These are phyloP conservation scores for Leishmania guyanensis DNA, from an alignment of 208 protist genomes.

Conservation along the genomic window DNA sequence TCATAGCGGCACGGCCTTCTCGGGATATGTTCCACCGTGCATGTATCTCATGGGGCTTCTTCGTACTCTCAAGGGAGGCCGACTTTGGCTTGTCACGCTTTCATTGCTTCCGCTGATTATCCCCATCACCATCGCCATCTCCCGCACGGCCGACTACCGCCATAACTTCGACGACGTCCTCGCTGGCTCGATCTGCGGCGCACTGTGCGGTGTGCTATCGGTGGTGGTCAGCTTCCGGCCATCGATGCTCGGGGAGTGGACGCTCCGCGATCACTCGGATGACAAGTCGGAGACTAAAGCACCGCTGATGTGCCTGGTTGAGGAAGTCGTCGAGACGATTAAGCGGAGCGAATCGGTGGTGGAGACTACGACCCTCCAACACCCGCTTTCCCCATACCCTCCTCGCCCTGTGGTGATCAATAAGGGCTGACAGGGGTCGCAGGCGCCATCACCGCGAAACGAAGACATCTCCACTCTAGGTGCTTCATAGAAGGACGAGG, in stretches of 20 bases:
- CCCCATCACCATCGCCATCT: constrained; percentile 64
- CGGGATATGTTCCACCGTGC: constrained; percentile 61
- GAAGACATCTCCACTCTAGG: neutral
- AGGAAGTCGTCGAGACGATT: neutral
- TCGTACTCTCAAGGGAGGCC: constrained; percentile 45
- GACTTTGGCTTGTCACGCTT: constrained; percentile 46
- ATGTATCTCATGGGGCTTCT: constrained; percentile 73
- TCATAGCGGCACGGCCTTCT: constrained; percentile 84
- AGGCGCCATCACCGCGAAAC: neutral
- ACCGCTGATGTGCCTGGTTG: neutral
- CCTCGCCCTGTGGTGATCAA: neutral
- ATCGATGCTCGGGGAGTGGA: constrained; percentile 44
- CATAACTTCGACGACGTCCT: constrained; percentile 90
- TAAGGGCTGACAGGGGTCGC: neutral
- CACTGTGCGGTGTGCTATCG: constrained; percentile 38
- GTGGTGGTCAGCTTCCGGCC: constrained; percentile 37
- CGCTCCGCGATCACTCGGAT: constrained; percentile 38
- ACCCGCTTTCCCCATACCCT: neutral
- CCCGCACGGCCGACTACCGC: constrained; percentile 75
- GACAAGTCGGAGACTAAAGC: neutral
- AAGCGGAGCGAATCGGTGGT: neutral
- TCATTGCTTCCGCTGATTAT: constrained; percentile 60
- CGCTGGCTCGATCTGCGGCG: constrained; percentile 65
- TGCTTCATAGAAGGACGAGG: neutral
- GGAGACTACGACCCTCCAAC: neutral